A percentile compares a stretch with the other conserved stretches of the same genome.
Conservation (phyloP, 768 basidiomycete genomes). For the Naganishia randhawae region DNA sequence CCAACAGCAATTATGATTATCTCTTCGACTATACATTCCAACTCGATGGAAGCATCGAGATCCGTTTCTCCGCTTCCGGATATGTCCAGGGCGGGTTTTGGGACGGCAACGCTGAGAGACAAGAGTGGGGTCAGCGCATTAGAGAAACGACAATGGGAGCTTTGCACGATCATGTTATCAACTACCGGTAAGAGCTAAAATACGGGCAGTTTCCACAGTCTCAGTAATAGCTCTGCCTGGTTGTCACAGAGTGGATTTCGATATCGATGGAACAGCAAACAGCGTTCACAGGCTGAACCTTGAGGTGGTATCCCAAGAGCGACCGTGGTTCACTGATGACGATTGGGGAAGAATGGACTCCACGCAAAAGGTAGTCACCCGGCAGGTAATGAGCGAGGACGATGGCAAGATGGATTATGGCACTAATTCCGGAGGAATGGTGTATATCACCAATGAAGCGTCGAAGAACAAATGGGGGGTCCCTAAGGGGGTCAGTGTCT, state of each 20-base stretch:
- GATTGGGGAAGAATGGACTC: conserved; percentile 15
- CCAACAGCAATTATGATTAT: conserved; percentile 35
- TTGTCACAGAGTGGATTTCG: conserved; percentile 60
- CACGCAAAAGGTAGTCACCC: background rate
- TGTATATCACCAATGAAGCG: conserved; percentile 58
- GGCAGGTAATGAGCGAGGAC: conserved; percentile 35
- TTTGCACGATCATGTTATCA: conserved; percentile 66
- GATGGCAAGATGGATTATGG: conserved; percentile 54
- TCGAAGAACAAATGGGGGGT: conserved; percentile 60
- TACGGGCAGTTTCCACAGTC: background rate
- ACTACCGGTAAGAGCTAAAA: conserved; percentile 49
- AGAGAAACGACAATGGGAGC: conserved; percentile 63
- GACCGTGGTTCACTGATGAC: conserved; percentile 60
- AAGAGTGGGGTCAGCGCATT: conserved; percentile 59
- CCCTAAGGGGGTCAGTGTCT: conserved; percentile 52
- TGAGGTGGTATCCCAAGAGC: conserved; percentile 55
- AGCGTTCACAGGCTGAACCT: conserved; percentile 59
- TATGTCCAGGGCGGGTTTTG: conserved; percentile 67
- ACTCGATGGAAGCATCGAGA: conserved; percentile 66
- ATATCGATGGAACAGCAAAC: conserved; percentile 61
- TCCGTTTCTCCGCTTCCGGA: conserved; percentile 63
- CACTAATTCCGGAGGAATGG: conserved; percentile 15
- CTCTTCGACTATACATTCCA: conserved; percentile 66
- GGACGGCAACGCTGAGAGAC: conserved; percentile 53
- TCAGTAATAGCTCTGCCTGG: background rate